Evolutionary conservation across 2,329 filamentous ascomycete species (phyloP), one percentile per base, ranked within the genome.

Genomic region (Epichloe elymi): DNA sequence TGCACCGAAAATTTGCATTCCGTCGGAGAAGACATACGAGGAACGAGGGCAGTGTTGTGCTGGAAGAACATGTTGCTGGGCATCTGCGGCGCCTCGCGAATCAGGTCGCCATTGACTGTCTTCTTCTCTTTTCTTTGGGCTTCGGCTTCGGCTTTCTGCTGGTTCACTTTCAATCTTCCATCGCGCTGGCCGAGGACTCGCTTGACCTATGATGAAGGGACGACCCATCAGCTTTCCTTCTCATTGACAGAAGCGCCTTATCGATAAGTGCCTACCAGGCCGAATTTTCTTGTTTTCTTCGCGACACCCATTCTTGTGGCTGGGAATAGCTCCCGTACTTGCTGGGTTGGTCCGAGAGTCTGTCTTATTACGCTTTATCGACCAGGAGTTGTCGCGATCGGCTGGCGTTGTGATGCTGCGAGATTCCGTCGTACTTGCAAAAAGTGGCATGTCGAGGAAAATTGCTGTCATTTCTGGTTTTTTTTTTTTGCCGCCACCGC

Each of bases 241-340:
- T 36, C 4, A n/a, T 55, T 49, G 51, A 20, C 33, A 26, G 2
- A 3, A 30, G 11, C 30, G 47, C 53, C 58, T 62, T 62, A 65
- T 68, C 63, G 57, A 64, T 61, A 60, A 57, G 51, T 48, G 54
- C 70, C 54, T 62, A 80, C 79, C 65, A 77, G 73, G 47, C 82
- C 91, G 67, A 95, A 97, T 73, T 96, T 96, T 73, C 90, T 83
- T 49, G 88, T 95, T 67, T 83, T 88, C 74, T 95, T 95, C 56
- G 83, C 80, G 59, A 89, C 80, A 70, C 89, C 90, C 91, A 96
- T 96, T 55, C 52, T 58, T 45, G 42, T 53, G 43, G 30, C 15
- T 40, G 45, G 2, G n/a, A 23, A 20, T 20, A 26, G 23, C 4
- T 44, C 12, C 41, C 39, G 33, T 17, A 17, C 19, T 40, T 17